Conservation (phyloP, 1,284 basidiomycete species). For the Austropuccinia psidii region DNA sequence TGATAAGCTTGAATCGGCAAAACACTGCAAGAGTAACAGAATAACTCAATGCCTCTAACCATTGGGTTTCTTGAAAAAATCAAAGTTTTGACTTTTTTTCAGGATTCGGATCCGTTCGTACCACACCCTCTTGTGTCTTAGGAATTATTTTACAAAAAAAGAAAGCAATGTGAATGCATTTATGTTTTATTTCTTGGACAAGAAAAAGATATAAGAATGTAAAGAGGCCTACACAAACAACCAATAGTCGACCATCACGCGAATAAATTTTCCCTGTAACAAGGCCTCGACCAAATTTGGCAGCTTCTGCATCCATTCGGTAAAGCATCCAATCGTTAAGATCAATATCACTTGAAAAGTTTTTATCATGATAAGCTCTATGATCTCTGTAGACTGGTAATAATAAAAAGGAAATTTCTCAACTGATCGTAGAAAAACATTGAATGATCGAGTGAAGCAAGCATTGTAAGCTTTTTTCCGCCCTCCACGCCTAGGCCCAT, state of each 20-base stretch:
- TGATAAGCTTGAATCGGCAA: background rate
- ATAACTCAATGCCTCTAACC: no score
- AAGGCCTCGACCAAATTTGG: conserved; percentile 19
- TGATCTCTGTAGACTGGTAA: background rate
- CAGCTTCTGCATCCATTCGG: conserved; percentile 13
- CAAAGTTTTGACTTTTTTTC: background rate
- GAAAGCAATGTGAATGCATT: background rate
- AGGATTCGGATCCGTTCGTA: background rate
- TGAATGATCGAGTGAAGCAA: conserved; percentile 34
- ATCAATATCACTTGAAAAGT: conserved; percentile 22
- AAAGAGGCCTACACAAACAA: conserved; percentile 20
- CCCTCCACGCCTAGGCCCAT: conserved; percentile 9
- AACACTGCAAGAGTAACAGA: no score
- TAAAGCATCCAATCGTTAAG: conserved; percentile 36
- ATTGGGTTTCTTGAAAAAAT: no score
- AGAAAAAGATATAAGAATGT: background rate
- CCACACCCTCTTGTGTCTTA: conserved; percentile 13
- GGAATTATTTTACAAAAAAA: no score
- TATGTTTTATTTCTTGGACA: background rate
- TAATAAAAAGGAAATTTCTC: background rate
- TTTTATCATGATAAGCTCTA: background rate
- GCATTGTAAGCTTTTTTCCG: background rate
- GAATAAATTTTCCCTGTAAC: conserved; percentile 27
- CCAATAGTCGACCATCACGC: conserved; percentile 15
- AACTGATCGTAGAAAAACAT: conserved; percentile 36